Base-by-base conservation (phyloP, 2,329 filamentous ascomycete species). In the Trichophyton equinum region DNA sequence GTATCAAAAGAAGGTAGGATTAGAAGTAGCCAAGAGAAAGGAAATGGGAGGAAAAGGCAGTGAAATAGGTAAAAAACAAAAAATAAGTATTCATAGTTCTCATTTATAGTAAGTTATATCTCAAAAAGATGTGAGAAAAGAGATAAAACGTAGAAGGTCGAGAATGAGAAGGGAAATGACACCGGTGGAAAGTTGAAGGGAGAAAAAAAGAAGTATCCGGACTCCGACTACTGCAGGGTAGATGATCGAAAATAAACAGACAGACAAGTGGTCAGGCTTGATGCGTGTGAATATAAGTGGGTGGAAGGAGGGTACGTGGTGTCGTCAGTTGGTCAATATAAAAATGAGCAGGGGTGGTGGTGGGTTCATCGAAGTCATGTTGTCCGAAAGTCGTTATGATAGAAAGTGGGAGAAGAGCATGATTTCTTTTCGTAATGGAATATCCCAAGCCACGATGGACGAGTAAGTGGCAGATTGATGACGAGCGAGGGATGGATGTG, bases 11-110 rank as follows among this genome's bases (percentile, higher is more conserved):
- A 38, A 38, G 9, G 33, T 38, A 9, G 11, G 33, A 38, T 38
- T 38, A 38, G 33, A 38, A 38, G 9, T 13, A 38, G 4, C 33
- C 33, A 38, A 38, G 33, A 38, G 33, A 13, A 38, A 38, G 33
- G 33, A 38, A 38, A 38, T 3, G 33, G 44, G 44, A 46, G 38
- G 40, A 46, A 46, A 60, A 60, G 47, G 58, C 60, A 63, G 61
- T 53, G 55, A 57, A 58, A 40, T 44, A 27, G 44, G 60, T 42
- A 57, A 58, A 27, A 53, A 55, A 6, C n/a, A n/a, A n/a, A 22
- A 46, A 40, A 60, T 27, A 56, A 38, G 22, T 22, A 63, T 44
- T 61, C 59, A 57, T 57, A 56, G 46, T 60, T 60, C 58, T 64
- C 60, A 60, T 60, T 60, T 55, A 55, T 55, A 36, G 49, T 55